Percentiles rank a stretch among this genome's conserved stretches.
Evolutionary conservation across 2,329 filamentous ascomycete genomes (phyloP).

Genomic region (Aaosphaeria arxii): DNA sequence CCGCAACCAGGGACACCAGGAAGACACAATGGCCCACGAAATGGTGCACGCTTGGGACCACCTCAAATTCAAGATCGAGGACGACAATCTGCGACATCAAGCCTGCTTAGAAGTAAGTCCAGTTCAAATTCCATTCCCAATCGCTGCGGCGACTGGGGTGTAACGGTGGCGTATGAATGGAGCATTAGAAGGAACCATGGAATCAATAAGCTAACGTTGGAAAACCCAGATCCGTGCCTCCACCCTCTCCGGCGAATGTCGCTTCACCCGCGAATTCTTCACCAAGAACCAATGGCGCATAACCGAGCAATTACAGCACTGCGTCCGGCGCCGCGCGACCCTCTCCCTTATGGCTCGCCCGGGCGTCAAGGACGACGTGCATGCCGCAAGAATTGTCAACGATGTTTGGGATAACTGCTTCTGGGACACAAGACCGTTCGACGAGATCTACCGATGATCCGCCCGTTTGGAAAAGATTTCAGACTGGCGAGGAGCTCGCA

Average conservation of each 20-base stretch:
- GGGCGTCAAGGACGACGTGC: slow-evolving; percentile 76
- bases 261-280: slow-evolving; percentile 84
- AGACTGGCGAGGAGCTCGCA: no score
- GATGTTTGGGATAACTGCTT: slow-evolving; percentile 99
- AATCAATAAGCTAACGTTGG: neutral
- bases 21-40: slow-evolving; percentile 94
- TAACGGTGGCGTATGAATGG: neutral
- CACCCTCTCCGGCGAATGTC: slow-evolving; percentile 89
- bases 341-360: slow-evolving; percentile 76
- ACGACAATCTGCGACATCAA: slow-evolving; percentile 77
- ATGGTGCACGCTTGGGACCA: slow-evolving; percentile 98
- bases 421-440: slow-evolving; percentile 88
- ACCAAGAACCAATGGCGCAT: slow-evolving; percentile 81
- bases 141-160: neutral
- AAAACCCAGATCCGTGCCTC: slow-evolving; percentile 75
- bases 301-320: slow-evolving; percentile 90
- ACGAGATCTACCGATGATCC: slow-evolving; percentile 81
- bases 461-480: neutral
- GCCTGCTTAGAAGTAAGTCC: slow-evolving; percentile 81
- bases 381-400: slow-evolving; percentile 86
- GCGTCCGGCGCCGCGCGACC: slow-evolving; percentile 78
- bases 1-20: slow-evolving; percentile 72
- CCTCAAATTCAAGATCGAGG: slow-evolving; percentile 85
- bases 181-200: neutral
- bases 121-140: neutral